A percentile compares a stretch with the other conserved stretches of the same genome.
Conservation (phyloP, 179 eudicot genomes). For the Silene noctiflora region DNA sequence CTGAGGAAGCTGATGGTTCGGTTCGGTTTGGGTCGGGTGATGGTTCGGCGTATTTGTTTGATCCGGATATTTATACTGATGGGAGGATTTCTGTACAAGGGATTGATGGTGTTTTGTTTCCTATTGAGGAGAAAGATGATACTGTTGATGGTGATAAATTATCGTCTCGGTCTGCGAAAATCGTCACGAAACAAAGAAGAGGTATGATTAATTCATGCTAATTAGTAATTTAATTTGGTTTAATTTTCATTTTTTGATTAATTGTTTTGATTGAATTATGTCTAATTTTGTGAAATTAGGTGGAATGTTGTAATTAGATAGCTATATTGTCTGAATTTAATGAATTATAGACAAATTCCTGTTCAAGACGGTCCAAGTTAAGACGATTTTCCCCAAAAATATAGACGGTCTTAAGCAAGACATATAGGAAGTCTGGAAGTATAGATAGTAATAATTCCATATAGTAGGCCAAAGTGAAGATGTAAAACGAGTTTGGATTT, state of each 20-base stretch:
- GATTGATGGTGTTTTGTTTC: constrained; percentile 80
- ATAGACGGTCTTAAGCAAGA: too few species aligned
- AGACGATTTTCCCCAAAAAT: too few species aligned
- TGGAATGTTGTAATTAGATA: background rate
- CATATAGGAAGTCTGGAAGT: too few species aligned
- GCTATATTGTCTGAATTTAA: background rate
- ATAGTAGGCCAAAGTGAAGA: too few species aligned
- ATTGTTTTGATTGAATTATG: constrained; percentile 3
- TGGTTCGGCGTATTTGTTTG: constrained; percentile 78
- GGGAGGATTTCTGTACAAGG: constrained; percentile 95
- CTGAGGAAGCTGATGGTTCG: constrained; percentile 95
- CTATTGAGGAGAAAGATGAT: constrained; percentile 39
- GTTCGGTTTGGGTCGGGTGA: constrained; percentile 75
- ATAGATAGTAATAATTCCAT: too few species aligned
- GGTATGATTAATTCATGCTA: constrained; percentile 33
- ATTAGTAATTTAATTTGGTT: too few species aligned
- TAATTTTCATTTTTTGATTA: background rate
- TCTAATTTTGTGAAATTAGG: background rate
- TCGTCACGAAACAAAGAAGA: constrained; percentile 65
- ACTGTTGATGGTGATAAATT: constrained; percentile 6
- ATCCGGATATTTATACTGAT: constrained; percentile 91
- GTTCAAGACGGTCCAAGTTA: too few species aligned
- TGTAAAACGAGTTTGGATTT: too few species aligned
- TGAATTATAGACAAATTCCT: too few species aligned
- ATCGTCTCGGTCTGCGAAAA: constrained; percentile 41